A percentile compares a stretch with the other conserved stretches of the same genome.
Conservation (phyloP, 805 yeast genomes). For the Pichia membranifaciens region DNA sequence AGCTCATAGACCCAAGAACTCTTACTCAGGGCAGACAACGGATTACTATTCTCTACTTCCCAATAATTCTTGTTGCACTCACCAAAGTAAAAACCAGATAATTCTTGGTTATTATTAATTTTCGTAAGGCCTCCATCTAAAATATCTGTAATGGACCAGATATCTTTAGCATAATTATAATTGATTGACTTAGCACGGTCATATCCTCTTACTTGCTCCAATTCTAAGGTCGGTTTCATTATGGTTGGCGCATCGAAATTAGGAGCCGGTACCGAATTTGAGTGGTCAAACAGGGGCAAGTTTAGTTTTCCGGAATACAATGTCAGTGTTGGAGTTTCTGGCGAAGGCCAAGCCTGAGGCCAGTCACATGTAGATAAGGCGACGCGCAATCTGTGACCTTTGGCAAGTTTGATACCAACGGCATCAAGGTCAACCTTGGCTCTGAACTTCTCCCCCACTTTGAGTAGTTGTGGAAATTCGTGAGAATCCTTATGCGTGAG, state of each 20-base stretch:
- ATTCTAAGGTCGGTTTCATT: conserved; percentile 24
- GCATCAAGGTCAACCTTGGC: conserved; percentile 35
- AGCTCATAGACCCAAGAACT: conserved; percentile 37
- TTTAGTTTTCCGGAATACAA: conserved; percentile 28
- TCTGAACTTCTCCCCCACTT: conserved; percentile 30
- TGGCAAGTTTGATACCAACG: conserved; percentile 31
- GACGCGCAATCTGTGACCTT: conserved; percentile 36
- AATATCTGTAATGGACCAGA: conserved; percentile 31
- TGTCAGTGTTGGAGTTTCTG: conserved; percentile 35
- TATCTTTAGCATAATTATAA: conserved; percentile 31
- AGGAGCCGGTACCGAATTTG: conserved; percentile 18
- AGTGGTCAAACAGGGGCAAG: conserved; percentile 27
- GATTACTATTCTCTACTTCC: conserved; percentile 33
- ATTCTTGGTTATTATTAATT: conserved; percentile 29
- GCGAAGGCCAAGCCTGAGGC: conserved; percentile 44
- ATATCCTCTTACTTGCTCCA: conserved; percentile 24
- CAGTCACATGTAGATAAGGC: conserved; percentile 42
- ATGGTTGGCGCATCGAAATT: conserved; percentile 28
- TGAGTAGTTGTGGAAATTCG: conserved; percentile 35
- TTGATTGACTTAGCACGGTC: conserved; percentile 24
- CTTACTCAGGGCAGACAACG: conserved; percentile 35
- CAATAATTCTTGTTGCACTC: conserved; percentile 36
- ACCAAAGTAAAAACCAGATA: conserved; percentile 37
- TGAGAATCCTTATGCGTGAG: conserved; percentile 37
- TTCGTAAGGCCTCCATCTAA: conserved; percentile 33